phyloP scores from a whole-genome alignment of 2,329 filamentous ascomycete genomes.

The Cladorrhinum sp. region DNA sequence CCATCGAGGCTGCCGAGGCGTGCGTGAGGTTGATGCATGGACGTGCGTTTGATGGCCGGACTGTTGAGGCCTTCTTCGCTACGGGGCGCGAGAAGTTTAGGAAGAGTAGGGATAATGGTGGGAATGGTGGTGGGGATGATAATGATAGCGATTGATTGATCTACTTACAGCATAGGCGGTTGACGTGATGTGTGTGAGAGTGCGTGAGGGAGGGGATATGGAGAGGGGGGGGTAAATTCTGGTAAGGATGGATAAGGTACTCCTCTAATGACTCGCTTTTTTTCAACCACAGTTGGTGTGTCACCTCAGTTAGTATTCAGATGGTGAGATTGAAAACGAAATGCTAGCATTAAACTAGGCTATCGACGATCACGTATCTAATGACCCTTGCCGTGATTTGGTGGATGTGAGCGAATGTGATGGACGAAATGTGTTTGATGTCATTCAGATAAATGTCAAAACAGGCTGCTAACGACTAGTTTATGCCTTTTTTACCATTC shows the following conservation, averaged over 20 bases:
- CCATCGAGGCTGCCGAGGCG: constrained; percentile 64
- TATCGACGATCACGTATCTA: too few species aligned
- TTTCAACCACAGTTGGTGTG: too few species aligned
- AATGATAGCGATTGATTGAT: constrained; percentile 16
- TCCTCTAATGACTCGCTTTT: too few species aligned
- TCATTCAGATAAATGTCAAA: not conserved
- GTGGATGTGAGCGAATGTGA: too few species aligned
- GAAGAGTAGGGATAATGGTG: constrained; percentile 59
- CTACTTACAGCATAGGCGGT: not conserved
- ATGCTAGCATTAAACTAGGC: too few species aligned
- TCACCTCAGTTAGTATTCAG: too few species aligned
- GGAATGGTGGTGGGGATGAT: constrained; percentile 43
- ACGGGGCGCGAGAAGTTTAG: constrained; percentile 70
- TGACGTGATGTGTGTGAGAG: too few species aligned
- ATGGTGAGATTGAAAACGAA: too few species aligned
- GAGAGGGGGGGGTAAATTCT: too few species aligned
- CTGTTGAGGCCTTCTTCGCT: constrained; percentile 68
- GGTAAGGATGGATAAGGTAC: too few species aligned
- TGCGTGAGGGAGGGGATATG: not conserved
- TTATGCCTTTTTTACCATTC: not conserved
- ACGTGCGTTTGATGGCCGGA: constrained; percentile 70
- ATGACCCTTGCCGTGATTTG: too few species aligned
- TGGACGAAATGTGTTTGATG: not conserved
- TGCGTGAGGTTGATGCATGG: constrained; percentile 78
- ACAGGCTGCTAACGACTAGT: not conserved